Base-by-base conservation (phyloP, 345 rosid species). In the Brassica juncea region DNA sequence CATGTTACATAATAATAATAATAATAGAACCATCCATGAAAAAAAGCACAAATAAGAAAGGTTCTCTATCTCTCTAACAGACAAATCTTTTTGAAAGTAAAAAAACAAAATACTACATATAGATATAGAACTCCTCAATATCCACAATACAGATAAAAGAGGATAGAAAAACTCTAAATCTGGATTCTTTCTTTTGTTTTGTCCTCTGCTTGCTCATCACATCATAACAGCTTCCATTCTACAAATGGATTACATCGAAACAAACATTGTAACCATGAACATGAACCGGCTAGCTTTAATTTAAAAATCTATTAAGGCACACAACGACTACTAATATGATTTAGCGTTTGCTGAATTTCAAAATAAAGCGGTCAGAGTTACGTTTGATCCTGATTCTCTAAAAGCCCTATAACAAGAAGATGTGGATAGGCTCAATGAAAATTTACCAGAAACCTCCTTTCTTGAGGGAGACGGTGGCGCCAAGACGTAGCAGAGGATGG, bases 361-460 rank as follows among this genome's bases (percentile, higher is more conserved):
- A 47, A 47, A 1, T 3, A 47, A 47, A 39, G 42, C 42, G 12
- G 8, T 59, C 35, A 63, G 39, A 39, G 47, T 35, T 19, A 66
- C 54, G 4, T 55, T 25, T 8, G 12, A 68, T 47, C 60, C 35
- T 49, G 15, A 68, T 30, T 4, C 3, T 23, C 27, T n/a, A 49
- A 9, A 32, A 31, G 1, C 28, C 66, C 58, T 9, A 57, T 25
- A 55, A 52, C 71, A 47, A 52, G 7, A 49, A 73, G 62, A 63
- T 63, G 27, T 16, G 21, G 49, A 31, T n/a, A 66, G 2, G 23
- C 12, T 16, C 2, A n/a, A 7, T 1, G 7, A 32, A 32, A 12
- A 12, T 23, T 69, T 84, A 86, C 97, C 89, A 63, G 96, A 85
- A 75, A 86, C 47, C 3, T 83, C 88, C 75, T 89, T 88, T 8